A percentile compares a stretch with the other conserved stretches of the same genome.
phyloP scores from a whole-genome alignment of 768 basidiomycete genomes.

The Termitomyces sp. region DNA sequence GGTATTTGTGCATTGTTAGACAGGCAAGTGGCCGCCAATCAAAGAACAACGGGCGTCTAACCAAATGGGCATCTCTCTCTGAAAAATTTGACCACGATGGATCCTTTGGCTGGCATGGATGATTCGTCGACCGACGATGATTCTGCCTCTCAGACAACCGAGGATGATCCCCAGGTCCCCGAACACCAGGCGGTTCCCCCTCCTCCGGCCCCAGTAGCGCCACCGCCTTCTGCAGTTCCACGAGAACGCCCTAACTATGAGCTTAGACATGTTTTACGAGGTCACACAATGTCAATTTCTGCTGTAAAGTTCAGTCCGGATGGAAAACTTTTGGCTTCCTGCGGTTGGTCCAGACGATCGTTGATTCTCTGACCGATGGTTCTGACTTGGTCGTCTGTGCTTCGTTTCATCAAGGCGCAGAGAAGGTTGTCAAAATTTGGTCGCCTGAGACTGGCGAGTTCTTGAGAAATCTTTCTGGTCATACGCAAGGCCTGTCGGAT shows the following conservation, averaged over 20 bases:
- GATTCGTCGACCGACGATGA: slow-evolving; percentile 55
- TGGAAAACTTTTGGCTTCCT: slow-evolving; percentile 81
- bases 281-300: slow-evolving; percentile 81
- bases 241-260: slow-evolving; percentile 63
- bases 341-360: slow-evolving; percentile 49
- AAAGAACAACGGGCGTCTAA: slow-evolving; percentile 12
- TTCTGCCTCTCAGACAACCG: slow-evolving; percentile 77
- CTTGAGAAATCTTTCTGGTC: slow-evolving; percentile 68
- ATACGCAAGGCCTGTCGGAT: slow-evolving; percentile 82
- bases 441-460: slow-evolving; percentile 75
- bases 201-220: slow-evolving; percentile 29
- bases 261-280: slow-evolving; percentile 60
- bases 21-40: slow-evolving; percentile 11
- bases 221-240: slow-evolving; percentile 25
- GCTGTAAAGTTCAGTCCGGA: slow-evolving; percentile 91
- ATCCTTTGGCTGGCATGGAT: slow-evolving; percentile 41
- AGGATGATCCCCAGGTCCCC: slow-evolving; percentile 78
- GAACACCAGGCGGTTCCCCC: slow-evolving; percentile 38
- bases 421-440: slow-evolving; percentile 79
- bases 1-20: slow-evolving; percentile 11
- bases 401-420: slow-evolving; percentile 47
- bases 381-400: slow-evolving; percentile 8
- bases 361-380: slow-evolving; percentile 6
- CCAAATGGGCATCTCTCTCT: slow-evolving; percentile 7
- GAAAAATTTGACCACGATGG: slow-evolving; percentile 26